Percentiles rank a stretch among this genome's conserved stretches.
phyloP scores from a whole-genome alignment of 2,329 filamentous ascomycete genomes.

The Alternaria viburni region DNA sequence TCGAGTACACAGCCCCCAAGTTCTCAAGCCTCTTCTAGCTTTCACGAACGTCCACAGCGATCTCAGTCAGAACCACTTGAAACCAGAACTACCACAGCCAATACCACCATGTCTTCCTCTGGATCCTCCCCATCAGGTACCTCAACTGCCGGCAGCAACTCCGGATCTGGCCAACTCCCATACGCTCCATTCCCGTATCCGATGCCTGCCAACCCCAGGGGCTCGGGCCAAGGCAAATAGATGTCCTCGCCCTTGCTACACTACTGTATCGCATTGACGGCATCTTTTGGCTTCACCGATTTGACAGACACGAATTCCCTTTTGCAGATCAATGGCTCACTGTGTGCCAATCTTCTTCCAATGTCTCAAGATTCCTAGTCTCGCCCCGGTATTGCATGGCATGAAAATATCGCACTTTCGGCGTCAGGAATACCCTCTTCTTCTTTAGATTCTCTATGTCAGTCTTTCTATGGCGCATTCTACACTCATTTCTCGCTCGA shows the following conservation, averaged over 20 bases:
- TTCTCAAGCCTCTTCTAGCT: constrained; percentile 13
- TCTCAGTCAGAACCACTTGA: constrained; percentile 22
- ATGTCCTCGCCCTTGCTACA: constrained; percentile 2
- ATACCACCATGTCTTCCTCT: constrained; percentile 41
- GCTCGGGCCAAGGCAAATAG: constrained; percentile 29
- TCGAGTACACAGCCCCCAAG: constrained; percentile 20
- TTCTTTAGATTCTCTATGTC: constrained; percentile 2
- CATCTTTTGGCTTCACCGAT: neutral
- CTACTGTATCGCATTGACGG: neutral
- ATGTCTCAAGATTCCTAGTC: neutral
- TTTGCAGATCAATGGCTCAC: neutral
- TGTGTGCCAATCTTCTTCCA: neutral
- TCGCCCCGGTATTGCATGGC: constrained; percentile 1
- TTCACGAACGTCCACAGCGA: constrained; percentile 20
- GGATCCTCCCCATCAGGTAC: constrained; percentile 41
- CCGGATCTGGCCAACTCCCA: constrained; percentile 41
- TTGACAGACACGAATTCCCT: neutral
- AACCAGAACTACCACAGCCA: constrained; percentile 1
- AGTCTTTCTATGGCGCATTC: neutral
- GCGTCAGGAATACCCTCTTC: constrained; percentile 15
- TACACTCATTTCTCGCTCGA: neutral
- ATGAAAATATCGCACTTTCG: constrained; percentile 12
- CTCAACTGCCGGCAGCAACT: constrained; percentile 37
- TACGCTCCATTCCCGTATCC: constrained; percentile 49
- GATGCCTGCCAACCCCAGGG: constrained; percentile 37